Evolutionary conservation across 345 rosid species (phyloP).

Genomic region (Salix koriyanagi): DNA sequence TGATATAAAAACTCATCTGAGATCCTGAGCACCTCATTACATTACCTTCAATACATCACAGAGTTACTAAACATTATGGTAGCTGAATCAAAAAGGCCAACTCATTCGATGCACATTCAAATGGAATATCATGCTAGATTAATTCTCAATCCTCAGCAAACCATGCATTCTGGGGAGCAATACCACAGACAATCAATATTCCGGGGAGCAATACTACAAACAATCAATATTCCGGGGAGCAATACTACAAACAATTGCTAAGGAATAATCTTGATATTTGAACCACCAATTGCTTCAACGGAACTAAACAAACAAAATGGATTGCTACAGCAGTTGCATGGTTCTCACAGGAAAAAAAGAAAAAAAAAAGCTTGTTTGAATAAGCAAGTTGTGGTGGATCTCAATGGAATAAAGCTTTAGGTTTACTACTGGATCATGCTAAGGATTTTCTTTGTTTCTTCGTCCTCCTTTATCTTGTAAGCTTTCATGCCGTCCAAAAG

Average conservation of each 20-base stretch:
- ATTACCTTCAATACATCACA: no score
- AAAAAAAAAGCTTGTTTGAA: neutral
- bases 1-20: no score
- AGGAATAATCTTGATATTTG: neutral
- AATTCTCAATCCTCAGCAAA: no score
- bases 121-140: no score
- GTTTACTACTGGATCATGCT: slow-evolving; percentile 9
- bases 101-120: no score
- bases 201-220: no score
- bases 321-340: neutral
- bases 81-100: no score
- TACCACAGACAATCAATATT: no score
- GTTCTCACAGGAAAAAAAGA: neutral
- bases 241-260: neutral
- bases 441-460: slow-evolving; percentile 43
- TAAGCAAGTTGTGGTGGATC: neutral
- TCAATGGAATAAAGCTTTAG: neutral
- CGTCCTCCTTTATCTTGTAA: slow-evolving; percentile 46
- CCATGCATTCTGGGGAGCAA: no score
- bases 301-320: neutral
- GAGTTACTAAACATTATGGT: no score
- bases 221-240: neutral
- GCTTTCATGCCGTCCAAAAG: slow-evolving; percentile 54
- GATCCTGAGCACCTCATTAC: no score
- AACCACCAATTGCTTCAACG: neutral